Evolutionary conservation across 192 early-diverging fungal genomes (phyloP).

Genomic region (Coemansia sp.): DNA sequence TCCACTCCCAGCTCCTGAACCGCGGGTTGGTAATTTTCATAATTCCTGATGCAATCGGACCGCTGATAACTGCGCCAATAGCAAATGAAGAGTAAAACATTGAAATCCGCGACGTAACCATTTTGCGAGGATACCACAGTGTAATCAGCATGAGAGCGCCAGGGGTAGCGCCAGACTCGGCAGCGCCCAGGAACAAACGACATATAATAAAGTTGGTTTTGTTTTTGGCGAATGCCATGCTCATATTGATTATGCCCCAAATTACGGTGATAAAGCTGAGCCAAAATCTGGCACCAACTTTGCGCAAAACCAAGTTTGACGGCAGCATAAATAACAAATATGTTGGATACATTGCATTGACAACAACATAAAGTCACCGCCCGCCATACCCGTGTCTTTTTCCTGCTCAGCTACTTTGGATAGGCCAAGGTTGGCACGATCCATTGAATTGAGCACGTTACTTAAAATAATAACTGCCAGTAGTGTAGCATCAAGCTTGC

Average conservation of each 20-base stretch:
- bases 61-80: constrained; percentile 39
- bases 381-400: constrained; percentile 22
- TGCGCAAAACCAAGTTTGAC: constrained; percentile 47
- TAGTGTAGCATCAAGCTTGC: constrained; percentile 42
- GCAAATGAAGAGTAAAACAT: constrained; percentile 49
- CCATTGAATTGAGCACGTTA: constrained; percentile 51
- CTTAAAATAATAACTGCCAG: constrained; percentile 40
- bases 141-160: constrained; percentile 48
- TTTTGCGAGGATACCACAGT: constrained; percentile 48
- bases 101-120: constrained; percentile 43
- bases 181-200: constrained; percentile 47
- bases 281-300: constrained; percentile 44
- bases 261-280: constrained; percentile 46
- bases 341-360: constrained; percentile 47
- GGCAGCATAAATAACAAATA: constrained; percentile 48
- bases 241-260: constrained; percentile 53
- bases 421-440: constrained; percentile 43
- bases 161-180: constrained; percentile 46
- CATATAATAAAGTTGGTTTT: constrained; percentile 35
- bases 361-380: constrained; percentile 46
- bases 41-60: constrained; percentile 44
- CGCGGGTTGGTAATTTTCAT: constrained; percentile 33
- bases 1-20: constrained; percentile 45
- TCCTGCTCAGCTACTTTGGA: constrained; percentile 40
- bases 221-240: constrained; percentile 53